A percentile compares a stretch with the other conserved stretches of the same genome.
Evolutionary conservation across 2,329 filamentous ascomycete species (phyloP).

Genomic region (Pyricularia pennisetigena): DNA sequence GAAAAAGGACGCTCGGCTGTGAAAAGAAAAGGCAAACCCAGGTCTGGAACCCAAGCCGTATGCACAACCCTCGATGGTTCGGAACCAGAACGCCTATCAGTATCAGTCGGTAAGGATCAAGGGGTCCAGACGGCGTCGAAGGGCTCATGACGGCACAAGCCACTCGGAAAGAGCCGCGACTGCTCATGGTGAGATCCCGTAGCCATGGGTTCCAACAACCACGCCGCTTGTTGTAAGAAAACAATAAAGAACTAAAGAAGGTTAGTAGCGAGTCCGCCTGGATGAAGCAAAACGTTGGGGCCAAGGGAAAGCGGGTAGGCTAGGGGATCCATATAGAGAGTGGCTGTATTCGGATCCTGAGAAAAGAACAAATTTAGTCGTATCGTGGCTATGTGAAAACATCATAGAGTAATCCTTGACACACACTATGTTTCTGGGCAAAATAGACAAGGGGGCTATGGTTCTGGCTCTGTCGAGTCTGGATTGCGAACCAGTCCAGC

Average conservation of each 20-base stretch:
- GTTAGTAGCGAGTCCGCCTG: background rate
- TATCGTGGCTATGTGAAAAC: background rate
- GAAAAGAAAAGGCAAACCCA: background rate
- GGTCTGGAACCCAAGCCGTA: background rate
- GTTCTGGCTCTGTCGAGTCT: background rate
- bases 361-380: background rate
- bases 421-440: background rate
- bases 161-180: background rate
- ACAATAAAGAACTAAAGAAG: background rate
- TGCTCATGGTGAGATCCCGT: background rate
- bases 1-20: background rate
- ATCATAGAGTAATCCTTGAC: background rate
- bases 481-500: background rate
- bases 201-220: background rate
- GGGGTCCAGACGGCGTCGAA: background rate
- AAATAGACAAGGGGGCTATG: background rate
- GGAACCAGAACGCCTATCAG: background rate
- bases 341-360: background rate
- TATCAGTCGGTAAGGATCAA: background rate
- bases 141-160: background rate
- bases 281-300: background rate
- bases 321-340: background rate
- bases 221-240: background rate
- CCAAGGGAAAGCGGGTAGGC: background rate
- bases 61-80: background rate